These are phyloP conservation scores for Plicaturopsis crispa DNA, from an alignment of 768 basidiomycete genomes.

Conservation along the genomic window DNA sequence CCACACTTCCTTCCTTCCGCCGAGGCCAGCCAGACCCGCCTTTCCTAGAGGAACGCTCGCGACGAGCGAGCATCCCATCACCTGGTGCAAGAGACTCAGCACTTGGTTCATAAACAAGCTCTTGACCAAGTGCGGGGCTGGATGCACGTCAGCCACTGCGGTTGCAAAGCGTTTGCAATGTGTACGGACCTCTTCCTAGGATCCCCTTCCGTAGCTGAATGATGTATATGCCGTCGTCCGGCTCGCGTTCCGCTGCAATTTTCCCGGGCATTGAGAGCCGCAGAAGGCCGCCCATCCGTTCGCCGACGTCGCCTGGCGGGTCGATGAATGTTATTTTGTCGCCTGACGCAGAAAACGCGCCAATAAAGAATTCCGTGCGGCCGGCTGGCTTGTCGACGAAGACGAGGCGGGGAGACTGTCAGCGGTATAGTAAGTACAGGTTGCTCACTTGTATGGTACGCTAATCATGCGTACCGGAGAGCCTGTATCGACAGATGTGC, in stretches of 20 bases:
- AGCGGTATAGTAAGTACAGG: conserved; percentile 9
- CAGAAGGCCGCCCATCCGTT: conserved; percentile 29
- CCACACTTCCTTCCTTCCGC: conserved; percentile 49
- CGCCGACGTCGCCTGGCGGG: conserved; percentile 29
- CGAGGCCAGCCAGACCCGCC: conserved; percentile 27
- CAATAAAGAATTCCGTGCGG: conserved; percentile 54
- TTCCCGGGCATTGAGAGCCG: conserved; percentile 34
- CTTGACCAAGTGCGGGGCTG: conserved; percentile 39
- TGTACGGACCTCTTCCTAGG: conserved; percentile 21
- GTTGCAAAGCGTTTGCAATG: not conserved
- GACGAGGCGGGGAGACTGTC: conserved; percentile 56
- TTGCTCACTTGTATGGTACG: conserved; percentile 3
- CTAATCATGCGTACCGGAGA: conserved; percentile 34
- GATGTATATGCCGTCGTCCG: conserved; percentile 43
- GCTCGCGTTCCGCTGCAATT: conserved; percentile 32
- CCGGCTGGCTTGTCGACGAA: conserved; percentile 50
- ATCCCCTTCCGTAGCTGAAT: conserved; percentile 44
- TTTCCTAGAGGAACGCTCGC: conserved; percentile 57
- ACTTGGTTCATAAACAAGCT: conserved; percentile 54
- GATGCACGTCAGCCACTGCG: conserved; percentile 5
- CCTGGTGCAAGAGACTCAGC: conserved; percentile 46
- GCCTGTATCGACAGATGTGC: conserved; percentile 52
- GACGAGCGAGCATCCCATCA: conserved; percentile 58
- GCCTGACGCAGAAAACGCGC: conserved; percentile 55
- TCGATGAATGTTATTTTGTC: conserved; percentile 41